A percentile compares a stretch with the other conserved stretches of the same genome.
Evolutionary conservation across 805 yeast species (phyloP).

Genomic region (Hanseniaspora clermontiae): DNA sequence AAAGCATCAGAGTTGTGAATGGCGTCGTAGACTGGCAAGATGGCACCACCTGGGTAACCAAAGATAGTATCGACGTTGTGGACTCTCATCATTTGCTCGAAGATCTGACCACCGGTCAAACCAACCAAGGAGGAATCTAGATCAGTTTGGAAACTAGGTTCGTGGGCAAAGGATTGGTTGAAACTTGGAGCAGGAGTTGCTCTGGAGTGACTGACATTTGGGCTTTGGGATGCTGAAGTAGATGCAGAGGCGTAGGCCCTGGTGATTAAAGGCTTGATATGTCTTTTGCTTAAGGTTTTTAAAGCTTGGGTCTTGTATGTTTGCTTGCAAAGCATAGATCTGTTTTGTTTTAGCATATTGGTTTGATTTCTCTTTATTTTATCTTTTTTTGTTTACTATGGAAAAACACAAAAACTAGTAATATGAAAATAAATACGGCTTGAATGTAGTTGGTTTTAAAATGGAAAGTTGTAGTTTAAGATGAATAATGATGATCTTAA

Average conservation of each 20-base stretch:
- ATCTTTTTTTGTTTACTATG: neutral
- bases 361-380: neutral
- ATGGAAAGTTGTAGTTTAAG: too few species aligned
- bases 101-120: conserved; percentile 94
- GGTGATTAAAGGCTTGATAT: neutral
- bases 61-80: conserved; percentile 91
- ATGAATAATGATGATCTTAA: too few species aligned
- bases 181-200: conserved; percentile 31
- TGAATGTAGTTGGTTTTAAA: too few species aligned
- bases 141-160: conserved; percentile 16
- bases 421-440: neutral
- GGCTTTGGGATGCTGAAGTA: conserved; percentile 10
- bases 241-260: conserved; percentile 6
- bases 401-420: too few species aligned
- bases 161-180: conserved; percentile 20
- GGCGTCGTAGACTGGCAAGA: conserved; percentile 94
- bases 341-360: conserved; percentile 9
- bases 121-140: conserved; percentile 88
- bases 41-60: conserved; percentile 99
- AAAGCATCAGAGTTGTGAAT: conserved; percentile 82
- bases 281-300: neutral
- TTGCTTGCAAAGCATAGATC: neutral
- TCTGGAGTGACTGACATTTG: conserved; percentile 16
- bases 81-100: conserved; percentile 96
- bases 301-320: neutral